Conservation (phyloP, 805 yeast genomes). For the Aciculoconidium aculeatum region DNA sequence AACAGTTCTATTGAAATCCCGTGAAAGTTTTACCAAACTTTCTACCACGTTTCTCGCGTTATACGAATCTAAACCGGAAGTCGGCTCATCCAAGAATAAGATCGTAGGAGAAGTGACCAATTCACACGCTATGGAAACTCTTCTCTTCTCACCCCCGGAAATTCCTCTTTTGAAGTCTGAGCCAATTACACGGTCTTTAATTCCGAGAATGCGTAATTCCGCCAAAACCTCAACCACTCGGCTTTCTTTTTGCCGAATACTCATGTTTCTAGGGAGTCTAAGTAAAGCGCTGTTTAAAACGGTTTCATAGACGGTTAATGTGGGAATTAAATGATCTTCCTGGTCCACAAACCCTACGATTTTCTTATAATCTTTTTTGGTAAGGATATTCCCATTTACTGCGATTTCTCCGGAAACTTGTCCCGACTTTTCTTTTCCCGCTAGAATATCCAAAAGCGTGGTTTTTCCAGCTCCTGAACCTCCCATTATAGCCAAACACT, state of each 20-base stretch:
- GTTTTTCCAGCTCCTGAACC: constrained; percentile 99
- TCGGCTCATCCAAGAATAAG: constrained; percentile 83
- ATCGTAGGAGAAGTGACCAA: constrained; percentile 84
- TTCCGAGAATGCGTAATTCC: constrained; percentile 77
- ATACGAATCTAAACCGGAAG: constrained; percentile 91
- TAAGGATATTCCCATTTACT: constrained; percentile 63
- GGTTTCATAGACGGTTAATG: constrained; percentile 93
- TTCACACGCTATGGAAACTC: constrained; percentile 93
- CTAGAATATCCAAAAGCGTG: constrained; percentile 84
- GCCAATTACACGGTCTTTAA: constrained; percentile 83
- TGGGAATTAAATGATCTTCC: constrained; percentile 85
- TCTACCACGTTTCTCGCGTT: constrained; percentile 92
- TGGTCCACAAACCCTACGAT: constrained; percentile 94
- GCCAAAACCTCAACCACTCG: constrained; percentile 80
- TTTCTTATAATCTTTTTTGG: constrained; percentile 46
- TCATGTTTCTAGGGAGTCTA: constrained; percentile 78
- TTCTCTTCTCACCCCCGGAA: constrained; percentile 86
- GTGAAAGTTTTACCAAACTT: constrained; percentile 71
- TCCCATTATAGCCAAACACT: constrained; percentile 94
- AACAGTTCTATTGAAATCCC: constrained; percentile 78
- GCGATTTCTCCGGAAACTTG: constrained; percentile 56
- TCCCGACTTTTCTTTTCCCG: constrained; percentile 83
- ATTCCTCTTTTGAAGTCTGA: constrained; percentile 87
- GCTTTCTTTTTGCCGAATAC: constrained; percentile 62
- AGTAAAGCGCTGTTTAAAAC: constrained; percentile 87